Evolutionary conservation across 2,329 filamentous ascomycete species (phyloP).

Genomic region (Calonectria fujianensis): DNA sequence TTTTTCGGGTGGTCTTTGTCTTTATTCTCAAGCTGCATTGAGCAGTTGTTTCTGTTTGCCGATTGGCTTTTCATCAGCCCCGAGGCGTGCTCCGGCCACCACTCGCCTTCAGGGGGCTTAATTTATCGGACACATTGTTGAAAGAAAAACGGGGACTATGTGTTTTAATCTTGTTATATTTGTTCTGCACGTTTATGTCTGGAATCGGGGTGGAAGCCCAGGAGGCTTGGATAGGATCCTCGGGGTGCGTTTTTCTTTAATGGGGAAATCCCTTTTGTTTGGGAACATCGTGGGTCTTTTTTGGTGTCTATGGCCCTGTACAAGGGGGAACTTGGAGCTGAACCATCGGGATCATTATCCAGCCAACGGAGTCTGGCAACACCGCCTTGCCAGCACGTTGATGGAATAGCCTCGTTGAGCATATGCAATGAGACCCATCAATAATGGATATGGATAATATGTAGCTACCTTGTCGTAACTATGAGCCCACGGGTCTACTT

Average conservation of each 20-base stretch:
- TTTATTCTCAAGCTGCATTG: conserved; percentile 53
- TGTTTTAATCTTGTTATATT: conserved; percentile 53
- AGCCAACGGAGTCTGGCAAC: conserved; percentile 22
- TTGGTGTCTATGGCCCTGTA: conserved; percentile 34
- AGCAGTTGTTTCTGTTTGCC: conserved; percentile 46
- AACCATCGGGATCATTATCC: conserved; percentile 34
- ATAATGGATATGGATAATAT: conserved; percentile 40
- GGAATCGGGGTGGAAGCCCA: conserved; percentile 57
- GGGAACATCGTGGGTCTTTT: conserved; percentile 37
- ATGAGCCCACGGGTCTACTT: conserved; percentile 39
- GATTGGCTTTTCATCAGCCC: conserved; percentile 51
- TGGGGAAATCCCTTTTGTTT: conserved; percentile 46
- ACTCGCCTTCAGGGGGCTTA: conserved; percentile 53
- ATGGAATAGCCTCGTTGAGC: conserved; percentile 35
- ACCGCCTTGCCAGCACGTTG: conserved; percentile 17
- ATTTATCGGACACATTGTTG: conserved; percentile 57
- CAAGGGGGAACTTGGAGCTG: conserved; percentile 33
- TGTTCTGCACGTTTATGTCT: conserved; percentile 49
- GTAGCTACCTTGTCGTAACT: conserved; percentile 39
- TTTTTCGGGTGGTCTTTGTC: conserved; percentile 54
- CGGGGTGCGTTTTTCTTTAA: conserved; percentile 50
- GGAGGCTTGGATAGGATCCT: conserved; percentile 57
- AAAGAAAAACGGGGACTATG: conserved; percentile 50
- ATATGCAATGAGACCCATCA: conserved; percentile 34
- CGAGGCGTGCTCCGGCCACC: conserved; percentile 50